Evolutionary conservation across 192 early-diverging fungal species (phyloP).

Genomic region (Rhizophagus sp.): DNA sequence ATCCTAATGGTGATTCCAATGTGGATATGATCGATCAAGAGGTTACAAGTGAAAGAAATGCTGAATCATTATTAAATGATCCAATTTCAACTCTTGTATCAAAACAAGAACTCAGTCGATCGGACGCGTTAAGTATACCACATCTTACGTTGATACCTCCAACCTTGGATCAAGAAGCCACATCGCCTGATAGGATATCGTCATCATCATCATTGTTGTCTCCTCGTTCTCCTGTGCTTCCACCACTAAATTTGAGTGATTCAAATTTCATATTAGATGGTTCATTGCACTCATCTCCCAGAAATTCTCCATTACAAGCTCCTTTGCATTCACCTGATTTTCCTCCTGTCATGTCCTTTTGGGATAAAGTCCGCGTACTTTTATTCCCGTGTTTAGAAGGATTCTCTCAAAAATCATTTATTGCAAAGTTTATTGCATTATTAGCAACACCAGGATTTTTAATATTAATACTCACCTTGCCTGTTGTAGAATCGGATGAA

Average conservation of each 20-base stretch:
- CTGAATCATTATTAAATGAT: neutral
- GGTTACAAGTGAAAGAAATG: too few relatives aligned
- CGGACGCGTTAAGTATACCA: neutral
- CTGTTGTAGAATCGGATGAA: conserved; percentile 57
- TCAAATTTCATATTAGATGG: neutral
- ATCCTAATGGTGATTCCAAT: neutral
- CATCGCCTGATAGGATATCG: neutral
- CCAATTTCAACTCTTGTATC: neutral
- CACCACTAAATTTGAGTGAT: neutral
- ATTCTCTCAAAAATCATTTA: conserved; percentile 50
- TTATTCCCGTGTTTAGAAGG: conserved; percentile 61
- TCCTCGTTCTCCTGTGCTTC: neutral
- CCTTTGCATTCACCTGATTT: conserved; percentile 16
- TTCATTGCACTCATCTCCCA: neutral
- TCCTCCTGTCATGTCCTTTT: conserved; percentile 19
- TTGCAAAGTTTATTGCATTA: conserved; percentile 50
- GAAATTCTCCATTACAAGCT: neutral
- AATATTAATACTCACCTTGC: conserved; percentile 57
- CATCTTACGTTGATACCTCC: conserved; percentile 15
- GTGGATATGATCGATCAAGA: neutral
- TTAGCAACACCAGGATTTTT: conserved; percentile 56
- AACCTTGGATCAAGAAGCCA: neutral
- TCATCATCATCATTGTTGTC: neutral
- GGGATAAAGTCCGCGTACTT: conserved; percentile 33
- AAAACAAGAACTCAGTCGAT: neutral